A percentile compares a stretch with the other conserved stretches of the same genome.
Evolutionary conservation across 192 early-diverging fungal genomes (phyloP).

Genomic region (Kappamyces sp.): DNA sequence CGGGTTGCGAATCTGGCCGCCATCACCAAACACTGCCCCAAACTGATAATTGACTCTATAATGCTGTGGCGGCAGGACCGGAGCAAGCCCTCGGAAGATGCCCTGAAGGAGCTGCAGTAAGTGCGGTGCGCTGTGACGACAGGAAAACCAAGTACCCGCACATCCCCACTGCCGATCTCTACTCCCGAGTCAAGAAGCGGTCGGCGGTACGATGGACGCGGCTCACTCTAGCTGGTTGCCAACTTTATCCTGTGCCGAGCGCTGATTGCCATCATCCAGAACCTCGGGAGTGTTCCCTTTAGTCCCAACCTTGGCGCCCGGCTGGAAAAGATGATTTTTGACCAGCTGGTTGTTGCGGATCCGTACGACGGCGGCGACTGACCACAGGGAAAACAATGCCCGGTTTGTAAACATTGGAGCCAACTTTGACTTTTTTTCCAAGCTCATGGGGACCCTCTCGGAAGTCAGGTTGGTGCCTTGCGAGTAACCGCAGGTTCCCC

Average conservation of each 20-base stretch:
- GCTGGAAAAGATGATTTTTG: slow-evolving; percentile 91
- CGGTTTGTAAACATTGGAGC: slow-evolving; percentile 74
- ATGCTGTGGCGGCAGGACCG: slow-evolving; percentile 51
- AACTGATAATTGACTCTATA: slow-evolving; percentile 61
- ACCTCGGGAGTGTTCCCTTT: slow-evolving; percentile 64
- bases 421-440: slow-evolving; percentile 85
- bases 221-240: slow-evolving; percentile 27
- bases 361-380: slow-evolving; percentile 52
- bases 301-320: slow-evolving; percentile 77
- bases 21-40: slow-evolving; percentile 77
- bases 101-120: neutral
- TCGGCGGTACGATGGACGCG: slow-evolving; percentile 48
- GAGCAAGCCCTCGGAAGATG: slow-evolving; percentile 17
- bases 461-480: slow-evolving; percentile 51
- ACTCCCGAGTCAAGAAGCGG: slow-evolving; percentile 54
- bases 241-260: slow-evolving; percentile 81
- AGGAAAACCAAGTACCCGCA: slow-evolving; percentile 25
- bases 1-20: slow-evolving; percentile 71
- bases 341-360: slow-evolving; percentile 78
- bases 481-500: slow-evolving; percentile 58
- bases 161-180: slow-evolving; percentile 40
- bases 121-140: slow-evolving; percentile 14
- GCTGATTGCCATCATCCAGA: slow-evolving; percentile 76
- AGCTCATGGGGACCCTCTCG: slow-evolving; percentile 88
- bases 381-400: slow-evolving; percentile 54